Evolutionary conservation across 495 filamentous ascomycete genomes (phyloP).

Genomic region (Tricharina praecox): DNA sequence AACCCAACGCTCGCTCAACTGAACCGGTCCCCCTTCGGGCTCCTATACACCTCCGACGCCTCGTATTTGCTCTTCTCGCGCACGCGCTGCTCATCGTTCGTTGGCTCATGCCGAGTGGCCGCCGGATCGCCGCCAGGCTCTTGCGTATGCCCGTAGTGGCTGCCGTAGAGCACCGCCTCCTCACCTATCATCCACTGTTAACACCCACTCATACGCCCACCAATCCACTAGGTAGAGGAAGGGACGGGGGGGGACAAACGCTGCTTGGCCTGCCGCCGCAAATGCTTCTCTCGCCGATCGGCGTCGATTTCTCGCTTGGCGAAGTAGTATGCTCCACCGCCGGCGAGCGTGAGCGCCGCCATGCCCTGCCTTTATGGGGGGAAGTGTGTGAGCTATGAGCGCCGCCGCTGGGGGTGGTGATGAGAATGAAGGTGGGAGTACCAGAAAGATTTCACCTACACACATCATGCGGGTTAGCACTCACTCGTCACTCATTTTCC

Average conservation of each 20-base stretch:
- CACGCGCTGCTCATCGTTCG: constrained; percentile 51
- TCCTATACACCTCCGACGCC: constrained; percentile 50
- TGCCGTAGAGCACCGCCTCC: constrained; percentile 12
- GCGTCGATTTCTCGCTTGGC: constrained; percentile 88
- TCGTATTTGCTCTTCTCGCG: constrained; percentile 85
- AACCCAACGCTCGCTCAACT: too few species aligned
- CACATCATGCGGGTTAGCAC: too few species aligned
- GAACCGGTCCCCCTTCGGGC: constrained; percentile 72
- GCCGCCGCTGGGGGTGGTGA: too few species aligned
- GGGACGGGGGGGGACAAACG: constrained; percentile 32
- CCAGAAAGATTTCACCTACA: constrained; percentile 46
- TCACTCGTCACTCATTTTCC: too few species aligned
- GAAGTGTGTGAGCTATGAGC: background rate
- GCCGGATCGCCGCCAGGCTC: constrained; percentile 72
- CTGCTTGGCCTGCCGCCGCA: constrained; percentile 48
- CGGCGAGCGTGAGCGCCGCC: constrained; percentile 69
- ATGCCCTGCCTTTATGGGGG: constrained; percentile 50
- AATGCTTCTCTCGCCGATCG: constrained; percentile 55
- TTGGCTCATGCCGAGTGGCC: constrained; percentile 63
- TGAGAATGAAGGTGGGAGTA: too few species aligned
- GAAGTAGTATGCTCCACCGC: constrained; percentile 88
- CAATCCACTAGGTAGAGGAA: constrained; percentile 9
- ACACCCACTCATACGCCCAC: constrained; percentile 5
- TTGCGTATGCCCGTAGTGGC: constrained; percentile 43
- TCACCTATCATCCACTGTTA: constrained; percentile 1